These are phyloP conservation scores for Lecanicillium sp. DNA, from an alignment of 2,329 filamentous ascomycete genomes.

Conservation along the genomic window DNA sequence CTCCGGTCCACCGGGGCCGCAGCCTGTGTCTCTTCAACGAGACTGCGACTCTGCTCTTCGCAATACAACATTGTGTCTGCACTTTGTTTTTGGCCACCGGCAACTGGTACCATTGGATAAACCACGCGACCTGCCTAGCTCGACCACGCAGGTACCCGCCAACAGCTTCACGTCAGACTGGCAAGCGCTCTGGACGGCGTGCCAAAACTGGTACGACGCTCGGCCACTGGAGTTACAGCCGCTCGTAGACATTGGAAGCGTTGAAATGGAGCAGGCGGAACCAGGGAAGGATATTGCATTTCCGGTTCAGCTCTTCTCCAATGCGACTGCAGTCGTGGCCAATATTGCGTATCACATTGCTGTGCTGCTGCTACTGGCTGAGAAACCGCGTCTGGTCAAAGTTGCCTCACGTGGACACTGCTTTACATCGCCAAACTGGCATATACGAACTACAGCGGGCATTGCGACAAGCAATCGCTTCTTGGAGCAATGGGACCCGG, in stretches of 20 bases:
- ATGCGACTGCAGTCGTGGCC: slow-evolving; percentile 13
- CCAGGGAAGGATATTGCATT: slow-evolving; percentile 12
- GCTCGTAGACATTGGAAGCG: slow-evolving; percentile 12
- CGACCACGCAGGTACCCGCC: neutral
- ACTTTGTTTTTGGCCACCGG: neutral
- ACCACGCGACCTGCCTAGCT: no score
- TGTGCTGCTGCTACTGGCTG: slow-evolving; percentile 13
- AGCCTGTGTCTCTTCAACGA: neutral
- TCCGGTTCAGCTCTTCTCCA: slow-evolving; percentile 14
- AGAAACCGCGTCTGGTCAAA: slow-evolving; percentile 14
- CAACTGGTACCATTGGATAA: no score
- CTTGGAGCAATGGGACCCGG: slow-evolving; percentile 23
- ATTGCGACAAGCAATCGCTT: slow-evolving; percentile 20
- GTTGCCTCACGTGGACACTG: slow-evolving; percentile 6
- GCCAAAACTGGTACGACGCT: slow-evolving; percentile 12
- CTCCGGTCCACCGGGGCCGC: neutral
- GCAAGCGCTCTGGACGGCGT: slow-evolving; percentile 12
- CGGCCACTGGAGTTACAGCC: slow-evolving; percentile 11
- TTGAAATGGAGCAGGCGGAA: slow-evolving; percentile 14
- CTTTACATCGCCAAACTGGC: slow-evolving; percentile 16
- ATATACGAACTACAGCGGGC: slow-evolving; percentile 21
- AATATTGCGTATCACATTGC: slow-evolving; percentile 14
- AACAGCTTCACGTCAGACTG: slow-evolving; percentile 5
- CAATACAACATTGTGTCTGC: slow-evolving; percentile 2
- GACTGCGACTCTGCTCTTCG: slow-evolving; percentile 1